Conservation (phyloP, 75 land plant species). For the Cryptomeria japonica region DNA sequence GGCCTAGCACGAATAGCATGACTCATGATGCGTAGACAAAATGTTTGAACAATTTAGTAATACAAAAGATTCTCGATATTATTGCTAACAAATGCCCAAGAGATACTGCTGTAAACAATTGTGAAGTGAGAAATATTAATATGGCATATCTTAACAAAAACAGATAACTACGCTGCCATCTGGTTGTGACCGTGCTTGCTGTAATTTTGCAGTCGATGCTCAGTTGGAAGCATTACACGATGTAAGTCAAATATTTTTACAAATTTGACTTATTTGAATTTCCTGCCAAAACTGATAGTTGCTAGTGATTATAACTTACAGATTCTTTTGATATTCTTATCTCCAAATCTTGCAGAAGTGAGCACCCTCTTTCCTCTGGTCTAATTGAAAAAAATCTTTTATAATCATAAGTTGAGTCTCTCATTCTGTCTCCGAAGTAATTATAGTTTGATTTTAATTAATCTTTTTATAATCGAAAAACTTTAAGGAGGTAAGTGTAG, state of each 20-base stretch:
- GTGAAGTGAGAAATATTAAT: neutral
- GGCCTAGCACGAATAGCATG: neutral
- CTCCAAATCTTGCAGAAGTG: neutral
- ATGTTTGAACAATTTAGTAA: neutral
- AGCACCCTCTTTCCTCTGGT: neutral
- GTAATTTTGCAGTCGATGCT: neutral
- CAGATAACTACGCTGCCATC: neutral
- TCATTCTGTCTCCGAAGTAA: no score
- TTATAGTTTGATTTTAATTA: no score
- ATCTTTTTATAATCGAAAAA: no score
- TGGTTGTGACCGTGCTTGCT: slow-evolving; percentile 3
- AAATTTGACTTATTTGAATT: neutral
- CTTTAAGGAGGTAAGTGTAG: no score
- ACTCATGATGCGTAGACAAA: neutral
- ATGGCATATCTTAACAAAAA: neutral
- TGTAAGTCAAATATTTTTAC: neutral
- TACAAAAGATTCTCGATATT: neutral
- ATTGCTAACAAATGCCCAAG: neutral
- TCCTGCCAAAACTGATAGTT: neutral
- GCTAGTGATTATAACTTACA: neutral
- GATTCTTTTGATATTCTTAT: neutral
- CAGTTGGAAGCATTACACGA: neutral
- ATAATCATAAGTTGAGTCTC: no score
- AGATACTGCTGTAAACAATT: neutral
- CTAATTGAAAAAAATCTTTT: no score